Evolutionary conservation across 495 filamentous ascomycete species (phyloP).

Genomic region (Penicillium malachiteum): DNA sequence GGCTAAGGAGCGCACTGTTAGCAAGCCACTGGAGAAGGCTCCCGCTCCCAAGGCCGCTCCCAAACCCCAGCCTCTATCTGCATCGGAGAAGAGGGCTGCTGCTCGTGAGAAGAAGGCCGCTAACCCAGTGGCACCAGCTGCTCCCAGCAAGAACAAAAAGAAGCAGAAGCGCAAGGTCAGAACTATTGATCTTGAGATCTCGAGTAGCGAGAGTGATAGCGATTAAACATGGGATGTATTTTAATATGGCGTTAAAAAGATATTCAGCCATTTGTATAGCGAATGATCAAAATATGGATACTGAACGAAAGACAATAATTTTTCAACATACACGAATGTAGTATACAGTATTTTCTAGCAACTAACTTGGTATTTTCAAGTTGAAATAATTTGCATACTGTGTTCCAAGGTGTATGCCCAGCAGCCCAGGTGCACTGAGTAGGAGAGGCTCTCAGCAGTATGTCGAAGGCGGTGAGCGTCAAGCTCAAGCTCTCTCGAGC

Average conservation of each 20-base stretch:
- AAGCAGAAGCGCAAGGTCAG: constrained; percentile 30
- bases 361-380: too few species aligned
- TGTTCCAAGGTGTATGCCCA: too few species aligned
- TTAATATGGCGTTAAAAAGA: background rate
- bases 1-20: background rate
- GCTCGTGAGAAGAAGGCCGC: constrained; percentile 9
- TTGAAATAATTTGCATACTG: too few species aligned
- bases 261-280: constrained; percentile 1
- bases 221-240: constrained; percentile 12
- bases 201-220: constrained; percentile 32
- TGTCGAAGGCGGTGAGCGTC: constrained; percentile 25
- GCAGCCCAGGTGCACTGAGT: too few species aligned
- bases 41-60: background rate
- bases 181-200: constrained; percentile 28
- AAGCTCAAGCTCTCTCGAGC: constrained; percentile 39
- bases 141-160: constrained; percentile 25
- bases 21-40: background rate
- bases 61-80: background rate
- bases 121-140: background rate
- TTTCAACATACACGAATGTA: background rate
- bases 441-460: background rate
- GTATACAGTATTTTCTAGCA: too few species aligned
- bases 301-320: constrained; percentile 5
- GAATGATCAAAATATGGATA: constrained; percentile 17
- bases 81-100: background rate